Evolutionary conservation across 2,329 filamentous ascomycete genomes (phyloP).

Genomic region (Bimuria novae-zelandiae): DNA sequence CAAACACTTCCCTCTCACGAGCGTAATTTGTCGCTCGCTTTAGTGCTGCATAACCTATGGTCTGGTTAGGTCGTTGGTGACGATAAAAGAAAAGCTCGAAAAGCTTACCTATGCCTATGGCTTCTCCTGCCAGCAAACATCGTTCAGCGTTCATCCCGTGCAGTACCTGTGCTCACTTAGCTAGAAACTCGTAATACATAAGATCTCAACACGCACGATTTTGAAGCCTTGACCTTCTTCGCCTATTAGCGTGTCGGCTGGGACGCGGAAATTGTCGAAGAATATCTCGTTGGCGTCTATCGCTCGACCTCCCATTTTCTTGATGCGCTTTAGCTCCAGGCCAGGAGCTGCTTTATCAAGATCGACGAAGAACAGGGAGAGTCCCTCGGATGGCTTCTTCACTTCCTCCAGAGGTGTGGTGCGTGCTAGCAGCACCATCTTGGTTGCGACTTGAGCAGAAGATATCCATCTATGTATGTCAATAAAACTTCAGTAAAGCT

Average conservation of each 20-base stretch:
- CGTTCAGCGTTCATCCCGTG: slow-evolving; percentile 58
- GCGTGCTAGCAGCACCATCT: slow-evolving; percentile 82
- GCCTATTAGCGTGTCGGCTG: slow-evolving; percentile 68
- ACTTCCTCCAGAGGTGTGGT: slow-evolving; percentile 72
- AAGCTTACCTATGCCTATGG: too few species aligned
- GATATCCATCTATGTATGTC: slow-evolving; percentile 69
- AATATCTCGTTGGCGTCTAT: slow-evolving; percentile 88
- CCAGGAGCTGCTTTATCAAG: slow-evolving; percentile 65
- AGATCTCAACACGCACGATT: slow-evolving; percentile 52
- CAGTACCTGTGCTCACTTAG: slow-evolving; percentile 21
- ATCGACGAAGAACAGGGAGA: slow-evolving; percentile 82
- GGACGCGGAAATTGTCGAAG: slow-evolving; percentile 77
- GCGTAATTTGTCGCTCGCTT: slow-evolving; percentile 52
- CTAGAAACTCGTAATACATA: background rate
- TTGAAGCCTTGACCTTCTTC: slow-evolving; percentile 77
- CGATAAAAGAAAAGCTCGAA: too few species aligned
- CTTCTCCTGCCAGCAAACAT: slow-evolving; percentile 69
- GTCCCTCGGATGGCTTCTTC: slow-evolving; percentile 71
- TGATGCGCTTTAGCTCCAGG: slow-evolving; percentile 72
- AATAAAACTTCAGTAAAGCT: too few species aligned
- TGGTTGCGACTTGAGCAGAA: slow-evolving; percentile 77
- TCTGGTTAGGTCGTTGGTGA: too few species aligned
- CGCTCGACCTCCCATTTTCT: slow-evolving; percentile 83
- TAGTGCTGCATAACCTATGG: slow-evolving; percentile 74
- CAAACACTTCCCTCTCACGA: slow-evolving; percentile 57